Base-by-base conservation (phyloP, 2,329 filamentous ascomycete species). In the Hirsutella thompsonii region DNA sequence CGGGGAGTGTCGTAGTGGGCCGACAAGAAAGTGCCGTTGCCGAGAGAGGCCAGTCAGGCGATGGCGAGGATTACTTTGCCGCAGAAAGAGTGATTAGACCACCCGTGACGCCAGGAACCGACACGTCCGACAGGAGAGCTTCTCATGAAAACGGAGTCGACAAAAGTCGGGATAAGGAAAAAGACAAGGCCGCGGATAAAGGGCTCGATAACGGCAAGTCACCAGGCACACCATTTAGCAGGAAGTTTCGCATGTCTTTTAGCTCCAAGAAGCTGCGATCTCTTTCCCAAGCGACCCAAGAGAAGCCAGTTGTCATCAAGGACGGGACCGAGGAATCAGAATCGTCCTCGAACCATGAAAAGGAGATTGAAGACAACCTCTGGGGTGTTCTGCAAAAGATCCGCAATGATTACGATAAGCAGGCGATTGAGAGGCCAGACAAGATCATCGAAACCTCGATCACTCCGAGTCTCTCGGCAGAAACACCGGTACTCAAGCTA, bases 181-280 rank as follows among this genome's bases (percentile, higher is more conserved):
- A 63, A 48, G 63, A 66, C 3, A 69, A 67, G 49, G 58, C 65
- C 9, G 55, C 55, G 21, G 62, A 67, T n/a, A 69, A 67, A 49
- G 58, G 65, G 11, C 55, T 54, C 23, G 62, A 67, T 18, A 80
- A 69, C 42, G 63, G 68, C 11, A 83, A 84, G 50, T 64, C 68
- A 2, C 65, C 66, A 4, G 65, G 69, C 42, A 80, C 74, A 2
- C 67, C 86, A 5, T 93, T 94, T 56, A 79, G 83, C 35, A 92
- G 89, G 64, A 92, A 90, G 63, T 89, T 94, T 59, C 79, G 83
- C 37, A 82, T 85, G 76, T 79, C 81, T 1, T 88, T 90, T 53
- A 80, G 81, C 49, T 82, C 81, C 53, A 95, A 93, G 67, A 94
- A 94, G 61, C 69, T 90, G 11, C 76, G 86, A 14, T 81, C 80